phyloP scores from a whole-genome alignment of 2,329 filamentous ascomycete species.

The Dactylellina leptospora region DNA sequence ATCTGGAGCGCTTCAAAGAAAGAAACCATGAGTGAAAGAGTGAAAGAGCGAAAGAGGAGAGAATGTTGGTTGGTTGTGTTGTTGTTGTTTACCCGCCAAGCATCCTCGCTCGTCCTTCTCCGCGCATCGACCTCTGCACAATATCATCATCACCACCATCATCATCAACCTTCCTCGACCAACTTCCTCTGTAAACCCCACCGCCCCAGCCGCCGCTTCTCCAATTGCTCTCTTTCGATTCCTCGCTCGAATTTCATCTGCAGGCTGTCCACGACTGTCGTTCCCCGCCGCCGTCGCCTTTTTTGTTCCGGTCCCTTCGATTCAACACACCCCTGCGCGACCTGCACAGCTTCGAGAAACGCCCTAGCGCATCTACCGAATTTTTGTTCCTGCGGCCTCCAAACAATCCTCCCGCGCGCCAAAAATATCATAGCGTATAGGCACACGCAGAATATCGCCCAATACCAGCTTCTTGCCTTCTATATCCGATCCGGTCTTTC shows the following conservation, averaged over 20 bases:
- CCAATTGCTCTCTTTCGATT: background rate
- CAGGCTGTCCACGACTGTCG: background rate
- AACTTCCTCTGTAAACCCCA: background rate
- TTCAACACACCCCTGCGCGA: background rate
- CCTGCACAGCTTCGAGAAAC: constrained; percentile 12
- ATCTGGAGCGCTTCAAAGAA: too few relatives aligned
- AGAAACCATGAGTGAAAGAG: too few relatives aligned
- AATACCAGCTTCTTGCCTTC: too few relatives aligned
- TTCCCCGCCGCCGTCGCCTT: too few relatives aligned
- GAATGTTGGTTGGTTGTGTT: too few relatives aligned
- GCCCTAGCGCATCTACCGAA: background rate
- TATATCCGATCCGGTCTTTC: background rate
- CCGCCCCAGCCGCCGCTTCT: background rate
- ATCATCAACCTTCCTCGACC: background rate
- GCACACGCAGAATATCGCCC: too few relatives aligned
- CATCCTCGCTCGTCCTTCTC: too few relatives aligned
- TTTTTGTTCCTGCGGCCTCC: background rate
- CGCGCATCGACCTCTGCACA: background rate
- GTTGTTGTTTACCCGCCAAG: too few relatives aligned
- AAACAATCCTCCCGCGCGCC: too few relatives aligned
- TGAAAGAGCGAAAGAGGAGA: too few relatives aligned
- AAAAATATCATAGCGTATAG: too few relatives aligned
- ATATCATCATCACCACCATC: background rate
- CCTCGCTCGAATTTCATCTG: background rate
- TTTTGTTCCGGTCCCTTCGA: background rate